phyloP scores from a whole-genome alignment of 768 basidiomycete genomes.

The Russula sp. region DNA sequence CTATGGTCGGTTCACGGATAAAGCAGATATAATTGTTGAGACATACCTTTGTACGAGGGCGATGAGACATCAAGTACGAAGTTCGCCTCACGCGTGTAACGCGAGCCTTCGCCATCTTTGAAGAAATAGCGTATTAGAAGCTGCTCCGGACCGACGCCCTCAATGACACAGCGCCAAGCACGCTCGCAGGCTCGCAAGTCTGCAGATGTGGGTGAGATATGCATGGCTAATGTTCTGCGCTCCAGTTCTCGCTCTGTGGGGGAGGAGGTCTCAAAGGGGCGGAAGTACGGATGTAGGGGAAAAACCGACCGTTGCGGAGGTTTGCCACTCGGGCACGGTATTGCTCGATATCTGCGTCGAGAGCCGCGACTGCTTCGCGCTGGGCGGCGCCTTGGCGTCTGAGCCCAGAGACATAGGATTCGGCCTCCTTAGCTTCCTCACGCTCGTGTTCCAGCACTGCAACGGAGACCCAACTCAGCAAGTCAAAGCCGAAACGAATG shows the following conservation, averaged over 20 bases:
- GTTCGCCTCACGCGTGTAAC: slow-evolving; percentile 17
- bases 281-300: not conserved
- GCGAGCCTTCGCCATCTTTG: slow-evolving; percentile 2
- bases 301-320: slow-evolving; percentile 53
- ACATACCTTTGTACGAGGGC: slow-evolving; percentile 18
- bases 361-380: slow-evolving; percentile 49
- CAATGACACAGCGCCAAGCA: slow-evolving; percentile 57
- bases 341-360: slow-evolving; percentile 70
- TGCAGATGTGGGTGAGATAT: slow-evolving; percentile 46
- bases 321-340: slow-evolving; percentile 56
- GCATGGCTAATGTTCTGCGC: slow-evolving; percentile 44
- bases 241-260: slow-evolving; percentile 63
- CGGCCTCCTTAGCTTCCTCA: slow-evolving; percentile 66
- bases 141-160: slow-evolving; percentile 69
- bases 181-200: slow-evolving; percentile 56
- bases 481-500: not conserved
- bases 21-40: not conserved
- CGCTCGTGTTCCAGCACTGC: slow-evolving; percentile 63
- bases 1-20: not conserved
- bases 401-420: slow-evolving; percentile 51
- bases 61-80: slow-evolving; percentile 23
- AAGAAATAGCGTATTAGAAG: slow-evolving; percentile 63
- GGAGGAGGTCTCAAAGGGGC: not conserved
- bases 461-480: not conserved
- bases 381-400: slow-evolving; percentile 62